phyloP scores from a whole-genome alignment of 164 flowering plant species.

The Sedum album region DNA sequence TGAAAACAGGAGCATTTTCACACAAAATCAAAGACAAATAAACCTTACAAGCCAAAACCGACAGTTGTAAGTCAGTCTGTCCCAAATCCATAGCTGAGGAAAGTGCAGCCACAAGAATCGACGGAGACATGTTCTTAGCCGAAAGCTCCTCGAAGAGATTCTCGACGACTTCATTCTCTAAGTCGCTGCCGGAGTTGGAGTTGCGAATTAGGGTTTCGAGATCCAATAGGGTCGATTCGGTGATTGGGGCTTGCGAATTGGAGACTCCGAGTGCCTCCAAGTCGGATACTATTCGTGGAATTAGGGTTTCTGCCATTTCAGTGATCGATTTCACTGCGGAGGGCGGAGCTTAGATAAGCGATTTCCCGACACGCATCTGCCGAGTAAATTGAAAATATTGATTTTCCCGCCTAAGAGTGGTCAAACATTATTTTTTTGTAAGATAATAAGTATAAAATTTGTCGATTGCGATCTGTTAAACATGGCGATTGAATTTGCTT shows the following conservation, averaged over 20 bases:
- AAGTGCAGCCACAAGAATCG: conserved; percentile 34
- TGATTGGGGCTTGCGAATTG: conserved; percentile 23
- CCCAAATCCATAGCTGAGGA: conserved; percentile 56
- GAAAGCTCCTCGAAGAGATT: conserved; percentile 42
- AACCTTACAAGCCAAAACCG: conserved; percentile 51
- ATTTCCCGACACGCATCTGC: background rate
- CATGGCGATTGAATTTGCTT: too few relatives aligned
- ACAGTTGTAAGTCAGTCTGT: conserved; percentile 11
- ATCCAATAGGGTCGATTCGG: conserved; percentile 40
- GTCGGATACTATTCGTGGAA: conserved; percentile 31
- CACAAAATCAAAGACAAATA: conserved; percentile 62
- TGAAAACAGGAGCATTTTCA: conserved; percentile 69
- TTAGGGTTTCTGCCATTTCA: conserved; percentile 39
- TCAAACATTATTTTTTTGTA: too few relatives aligned
- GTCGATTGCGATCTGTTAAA: too few relatives aligned
- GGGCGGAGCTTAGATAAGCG: conserved; percentile 18
- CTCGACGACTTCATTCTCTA: conserved; percentile 22
- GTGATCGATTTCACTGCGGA: background rate
- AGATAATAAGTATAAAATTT: too few relatives aligned
- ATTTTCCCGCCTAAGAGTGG: conserved; percentile 2
- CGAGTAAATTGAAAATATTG: background rate
- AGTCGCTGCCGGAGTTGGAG: conserved; percentile 13
- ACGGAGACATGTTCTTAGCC: conserved; percentile 34
- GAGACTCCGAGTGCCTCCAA: conserved; percentile 24
- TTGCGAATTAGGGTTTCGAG: conserved; percentile 39